Percentiles rank a stretch among this genome's conserved stretches.
Conservation (phyloP, 257 asterid species). For the Salvia hispanica region DNA sequence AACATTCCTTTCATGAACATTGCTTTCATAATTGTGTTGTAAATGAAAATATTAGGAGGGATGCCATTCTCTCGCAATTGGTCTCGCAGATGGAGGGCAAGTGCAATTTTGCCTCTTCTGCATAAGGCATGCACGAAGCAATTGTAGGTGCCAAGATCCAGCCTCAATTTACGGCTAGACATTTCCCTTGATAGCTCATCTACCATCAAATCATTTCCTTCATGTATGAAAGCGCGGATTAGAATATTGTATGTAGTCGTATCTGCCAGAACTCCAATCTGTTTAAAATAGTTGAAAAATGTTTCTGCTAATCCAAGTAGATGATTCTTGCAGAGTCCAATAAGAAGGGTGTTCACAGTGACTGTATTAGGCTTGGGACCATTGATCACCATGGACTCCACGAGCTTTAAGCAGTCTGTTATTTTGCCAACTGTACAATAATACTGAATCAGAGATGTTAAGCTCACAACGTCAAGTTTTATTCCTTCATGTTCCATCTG, state of each 20-base stretch:
- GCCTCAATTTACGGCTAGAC: slow-evolving; percentile 41
- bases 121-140: slow-evolving; percentile 47
- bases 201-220: slow-evolving; percentile 41
- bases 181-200: slow-evolving; percentile 47
- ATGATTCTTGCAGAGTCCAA: slow-evolving; percentile 55
- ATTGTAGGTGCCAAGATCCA: slow-evolving; percentile 49
- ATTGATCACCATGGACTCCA: slow-evolving; percentile 43
- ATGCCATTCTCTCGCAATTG: slow-evolving; percentile 48
- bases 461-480: slow-evolving; percentile 49
- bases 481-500: slow-evolving; percentile 50
- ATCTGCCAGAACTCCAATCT: slow-evolving; percentile 50
- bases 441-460: slow-evolving; percentile 56
- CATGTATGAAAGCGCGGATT: slow-evolving; percentile 48
- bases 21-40: slow-evolving; percentile 50
- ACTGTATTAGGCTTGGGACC: slow-evolving; percentile 50
- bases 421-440: slow-evolving; percentile 40
- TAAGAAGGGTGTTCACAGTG: slow-evolving; percentile 52
- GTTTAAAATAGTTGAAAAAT: slow-evolving; percentile 38
- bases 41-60: slow-evolving; percentile 43
- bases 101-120: slow-evolving; percentile 46
- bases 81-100: slow-evolving; percentile 46
- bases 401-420: slow-evolving; percentile 41
- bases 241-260: slow-evolving; percentile 54
- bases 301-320: slow-evolving; percentile 43
- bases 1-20: slow-evolving; percentile 48